phyloP scores from a whole-genome alignment of 805 yeast genomes.

The Priceomyces melissophilus region DNA sequence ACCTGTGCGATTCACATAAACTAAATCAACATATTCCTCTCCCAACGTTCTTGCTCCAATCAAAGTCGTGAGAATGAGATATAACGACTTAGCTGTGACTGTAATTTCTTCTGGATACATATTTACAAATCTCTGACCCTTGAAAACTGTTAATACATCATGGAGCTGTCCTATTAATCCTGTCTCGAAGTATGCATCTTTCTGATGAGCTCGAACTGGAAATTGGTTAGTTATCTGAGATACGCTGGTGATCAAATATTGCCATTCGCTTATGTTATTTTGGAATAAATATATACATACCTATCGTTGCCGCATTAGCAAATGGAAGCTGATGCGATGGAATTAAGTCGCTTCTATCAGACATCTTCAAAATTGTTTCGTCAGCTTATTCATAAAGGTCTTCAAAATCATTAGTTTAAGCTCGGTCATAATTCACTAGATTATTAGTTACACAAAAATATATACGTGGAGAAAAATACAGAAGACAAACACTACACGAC shows the following conservation, averaged over 20 bases:
- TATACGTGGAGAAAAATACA: background rate
- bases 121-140: conserved; percentile 64
- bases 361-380: background rate
- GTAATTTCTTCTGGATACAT: conserved; percentile 60
- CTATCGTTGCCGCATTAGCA: conserved; percentile 86
- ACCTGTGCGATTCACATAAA: conserved; percentile 58
- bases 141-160: conserved; percentile 51
- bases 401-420: background rate
- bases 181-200: conserved; percentile 71
- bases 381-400: background rate
- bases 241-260: background rate
- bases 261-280: background rate
- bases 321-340: conserved; percentile 42
- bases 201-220: conserved; percentile 81
- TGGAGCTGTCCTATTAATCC: conserved; percentile 52
- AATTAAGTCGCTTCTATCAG: background rate
- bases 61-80: conserved; percentile 72
- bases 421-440: conserved; percentile 1
- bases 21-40: conserved; percentile 86
- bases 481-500: too few species aligned
- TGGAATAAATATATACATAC: conserved; percentile 35
- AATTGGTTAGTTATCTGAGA: conserved; percentile 19
- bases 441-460: conserved; percentile 3
- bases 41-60: conserved; percentile 81
- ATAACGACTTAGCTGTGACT: conserved; percentile 54